A percentile compares a stretch with the other conserved stretches of the same genome.
Evolutionary conservation across 2,329 filamentous ascomycete species (phyloP).

Genomic region (Aspergillus pseudoglaucus): DNA sequence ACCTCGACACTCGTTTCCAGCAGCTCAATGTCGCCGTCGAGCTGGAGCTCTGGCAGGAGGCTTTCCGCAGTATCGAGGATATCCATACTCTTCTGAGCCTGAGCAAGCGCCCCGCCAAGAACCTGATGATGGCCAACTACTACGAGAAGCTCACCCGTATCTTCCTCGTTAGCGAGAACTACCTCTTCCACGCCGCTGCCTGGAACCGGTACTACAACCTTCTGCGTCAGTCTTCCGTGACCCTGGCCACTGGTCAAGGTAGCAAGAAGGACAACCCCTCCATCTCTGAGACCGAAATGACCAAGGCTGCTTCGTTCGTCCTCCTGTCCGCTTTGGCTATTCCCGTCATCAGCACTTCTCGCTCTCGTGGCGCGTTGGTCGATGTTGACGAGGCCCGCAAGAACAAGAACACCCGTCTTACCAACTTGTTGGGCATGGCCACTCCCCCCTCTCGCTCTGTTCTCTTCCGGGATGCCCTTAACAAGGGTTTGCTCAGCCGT

Average conservation of each 20-base stretch:
- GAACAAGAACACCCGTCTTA: constrained; percentile 97
- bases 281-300: constrained; percentile 80
- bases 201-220: constrained; percentile 98
- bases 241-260: constrained; percentile 77
- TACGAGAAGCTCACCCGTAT: constrained; percentile 99
- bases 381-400: constrained; percentile 96
- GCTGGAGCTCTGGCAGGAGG: constrained; percentile 97
- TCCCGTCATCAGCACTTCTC: constrained; percentile 95
- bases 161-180: constrained; percentile 98
- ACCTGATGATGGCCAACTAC: constrained; percentile 99
- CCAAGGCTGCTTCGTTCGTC: constrained; percentile 92
- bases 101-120: constrained; percentile 97
- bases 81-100: constrained; percentile 95
- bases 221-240: constrained; percentile 78
- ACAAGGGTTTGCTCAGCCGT: constrained; percentile 88
- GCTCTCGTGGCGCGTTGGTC: constrained; percentile 89
- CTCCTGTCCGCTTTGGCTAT: constrained; percentile 93
- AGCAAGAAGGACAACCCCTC: constrained; percentile 93
- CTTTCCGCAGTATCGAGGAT: constrained; percentile 97
- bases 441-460: constrained; percentile 80
- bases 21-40: constrained; percentile 97
- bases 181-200: constrained; percentile 95
- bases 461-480: constrained; percentile 91
- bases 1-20: constrained; percentile 96
- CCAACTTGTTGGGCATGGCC: constrained; percentile 90